Conservation (phyloP, 257 asterid genomes). For the Capsicum chinense region DNA sequence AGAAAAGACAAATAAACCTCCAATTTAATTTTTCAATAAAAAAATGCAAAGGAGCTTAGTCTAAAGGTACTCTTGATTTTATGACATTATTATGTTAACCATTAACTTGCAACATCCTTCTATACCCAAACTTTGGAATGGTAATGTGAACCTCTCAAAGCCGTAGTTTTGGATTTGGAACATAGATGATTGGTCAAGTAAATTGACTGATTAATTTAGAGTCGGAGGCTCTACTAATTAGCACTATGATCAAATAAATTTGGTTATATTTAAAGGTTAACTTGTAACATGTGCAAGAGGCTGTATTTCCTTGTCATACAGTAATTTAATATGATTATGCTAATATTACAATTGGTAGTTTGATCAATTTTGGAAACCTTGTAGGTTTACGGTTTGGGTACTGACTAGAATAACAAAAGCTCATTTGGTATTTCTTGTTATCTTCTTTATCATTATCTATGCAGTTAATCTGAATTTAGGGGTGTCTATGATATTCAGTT, state of each 20-base stretch:
- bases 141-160: not conserved
- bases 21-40: too few relatives aligned
- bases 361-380: not conserved
- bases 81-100: not conserved
- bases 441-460: not conserved
- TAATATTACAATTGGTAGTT: not conserved
- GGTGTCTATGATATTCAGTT: not conserved
- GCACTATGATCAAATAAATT: not conserved
- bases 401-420: slow-evolving; percentile 13
- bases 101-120: not conserved
- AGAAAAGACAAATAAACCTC: not conserved
- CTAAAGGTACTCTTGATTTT: not conserved
- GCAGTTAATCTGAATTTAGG: not conserved
- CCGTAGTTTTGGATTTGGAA: not conserved
- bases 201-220: not conserved
- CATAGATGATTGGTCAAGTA: not conserved
- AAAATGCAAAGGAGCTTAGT: not conserved
- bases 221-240: not conserved
- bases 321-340: not conserved
- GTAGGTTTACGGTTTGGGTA: not conserved
- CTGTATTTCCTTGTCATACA: slow-evolving; percentile 4
- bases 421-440: not conserved
- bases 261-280: not conserved
- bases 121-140: not conserved
- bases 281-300: not conserved